Base-by-base conservation (phyloP, 768 basidiomycete genomes). In the Termitomyces sp. region DNA sequence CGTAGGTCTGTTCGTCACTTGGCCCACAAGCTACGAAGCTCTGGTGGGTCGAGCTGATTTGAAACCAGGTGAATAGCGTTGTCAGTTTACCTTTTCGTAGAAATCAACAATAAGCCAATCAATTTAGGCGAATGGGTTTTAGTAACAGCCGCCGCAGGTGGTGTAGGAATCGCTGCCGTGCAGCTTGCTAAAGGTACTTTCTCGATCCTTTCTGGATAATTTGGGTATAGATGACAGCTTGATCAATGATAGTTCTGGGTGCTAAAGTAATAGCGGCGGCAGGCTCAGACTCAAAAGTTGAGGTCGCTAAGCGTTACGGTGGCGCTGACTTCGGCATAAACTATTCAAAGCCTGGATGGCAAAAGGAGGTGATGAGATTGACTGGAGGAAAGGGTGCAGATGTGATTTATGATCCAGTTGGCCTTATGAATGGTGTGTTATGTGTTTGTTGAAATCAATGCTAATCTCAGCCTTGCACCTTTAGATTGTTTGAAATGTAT, bases 241-340 rank as follows among this genome's bases (percentile, higher is more conserved):
- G 22, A 34, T 42, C 39, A 24, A 26, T 58, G 6, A n/a, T 20
- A 94, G 94, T 81, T 8, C 78, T 97, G 47, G 96, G 94, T 26
- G 95, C 92, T 39, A 92, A 84, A 64, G 97, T 99, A 22, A 98
- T 99, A 63, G 97, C 94, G 0, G 95, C 94, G 0, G 93, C 92
- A 22, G 84, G 92, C 27, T 90, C 91, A 16, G 76, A 76, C 31
- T 73, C 78, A 42, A 99, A 99, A 70, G 76, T 96, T 7, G 84
- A 90, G 27, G 79, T 98, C 37, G 88, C 87, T 49, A 86, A 82
- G 62, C 76, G 76, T 24, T 74, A 81, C 53, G 94, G 92, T 12
- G 90, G 90, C 8, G 97, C 94, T 1, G 94, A 99, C 68, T 79
- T 86, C 63, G 79, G 76, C 5, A 75, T 99, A 10, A 82, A 98